A percentile compares a stretch with the other conserved stretches of the same genome.
Conservation (phyloP, 1,284 basidiomycete genomes). For the Agroathelia rolfsii region DNA sequence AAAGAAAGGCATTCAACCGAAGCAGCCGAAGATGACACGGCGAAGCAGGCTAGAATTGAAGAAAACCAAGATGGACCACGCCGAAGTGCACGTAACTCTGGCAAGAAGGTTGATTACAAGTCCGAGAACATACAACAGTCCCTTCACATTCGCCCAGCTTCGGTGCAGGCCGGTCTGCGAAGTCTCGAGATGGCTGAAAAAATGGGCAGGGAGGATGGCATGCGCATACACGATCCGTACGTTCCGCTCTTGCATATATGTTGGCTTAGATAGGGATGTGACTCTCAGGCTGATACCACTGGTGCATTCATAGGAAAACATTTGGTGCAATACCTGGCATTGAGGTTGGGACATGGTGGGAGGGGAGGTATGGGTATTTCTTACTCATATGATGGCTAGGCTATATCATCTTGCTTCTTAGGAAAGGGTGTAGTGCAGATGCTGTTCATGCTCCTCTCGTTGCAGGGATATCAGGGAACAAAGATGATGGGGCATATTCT, state of each 20-base stretch:
- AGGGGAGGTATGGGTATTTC: constrained; percentile 31
- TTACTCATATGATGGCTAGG: neutral
- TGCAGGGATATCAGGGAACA: constrained; percentile 61
- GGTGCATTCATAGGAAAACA: constrained; percentile 32
- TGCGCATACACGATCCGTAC: constrained; percentile 54
- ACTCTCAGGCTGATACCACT: too few relatives aligned
- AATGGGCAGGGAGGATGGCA: constrained; percentile 27
- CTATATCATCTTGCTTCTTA: constrained; percentile 11
- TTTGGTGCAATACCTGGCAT: constrained; percentile 67
- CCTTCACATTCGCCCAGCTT: too few relatives aligned
- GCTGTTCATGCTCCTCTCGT: constrained; percentile 76
- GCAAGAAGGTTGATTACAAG: constrained; percentile 47
- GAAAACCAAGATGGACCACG: constrained; percentile 25
- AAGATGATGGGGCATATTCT: constrained; percentile 65
- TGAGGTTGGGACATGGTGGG: constrained; percentile 75
- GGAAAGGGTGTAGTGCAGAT: constrained; percentile 59
- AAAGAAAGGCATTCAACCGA: too few relatives aligned
- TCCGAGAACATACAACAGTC: constrained; percentile 24
- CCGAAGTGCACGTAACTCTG: constrained; percentile 54
- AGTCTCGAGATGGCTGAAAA: constrained; percentile 26
- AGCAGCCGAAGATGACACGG: too few relatives aligned
- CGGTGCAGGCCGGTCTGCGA: constrained; percentile 25
- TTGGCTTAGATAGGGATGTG: too few relatives aligned
- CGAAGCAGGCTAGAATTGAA: too few relatives aligned
- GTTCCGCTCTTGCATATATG: too few relatives aligned